Evolutionary conservation across 225 moss, liverwort and hornwort species (phyloP).

Genomic region (Lunularia cruciata): DNA sequence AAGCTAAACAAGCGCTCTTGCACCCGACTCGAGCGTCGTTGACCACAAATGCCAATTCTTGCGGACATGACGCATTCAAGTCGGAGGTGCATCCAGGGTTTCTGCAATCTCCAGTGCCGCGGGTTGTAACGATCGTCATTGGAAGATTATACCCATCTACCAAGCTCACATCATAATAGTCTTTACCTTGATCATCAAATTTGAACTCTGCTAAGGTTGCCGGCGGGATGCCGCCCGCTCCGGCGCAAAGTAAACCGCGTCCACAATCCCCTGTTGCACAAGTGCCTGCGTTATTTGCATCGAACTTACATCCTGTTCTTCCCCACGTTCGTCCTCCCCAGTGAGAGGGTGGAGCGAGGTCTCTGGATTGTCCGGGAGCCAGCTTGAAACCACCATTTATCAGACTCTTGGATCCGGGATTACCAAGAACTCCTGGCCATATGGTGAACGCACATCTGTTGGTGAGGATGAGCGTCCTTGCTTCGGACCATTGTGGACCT

Average conservation of each 20-base stretch:
- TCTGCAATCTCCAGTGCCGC: slow-evolving; percentile 32
- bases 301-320: slow-evolving; percentile 34
- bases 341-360: slow-evolving; percentile 22
- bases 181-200: slow-evolving; percentile 32
- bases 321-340: slow-evolving; percentile 49
- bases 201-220: slow-evolving; percentile 48
- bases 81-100: slow-evolving; percentile 42
- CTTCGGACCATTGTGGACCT: slow-evolving; percentile 30
- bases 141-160: slow-evolving; percentile 49
- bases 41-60: slow-evolving; percentile 26
- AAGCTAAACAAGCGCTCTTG: slow-evolving; percentile 76
- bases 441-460: slow-evolving; percentile 33
- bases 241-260: slow-evolving; percentile 35
- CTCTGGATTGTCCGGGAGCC: slow-evolving; percentile 15
- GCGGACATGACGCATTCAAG: slow-evolving; percentile 41
- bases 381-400: slow-evolving; percentile 30
- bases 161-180: slow-evolving; percentile 49
- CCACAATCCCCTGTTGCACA: slow-evolving; percentile 46
- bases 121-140: slow-evolving; percentile 9
- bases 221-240: slow-evolving; percentile 46
- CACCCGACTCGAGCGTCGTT: slow-evolving; percentile 57
- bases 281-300: slow-evolving; percentile 20
- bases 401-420: slow-evolving; percentile 32
- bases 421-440: slow-evolving; percentile 44
- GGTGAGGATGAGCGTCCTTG: slow-evolving; percentile 28